Base-by-base conservation (phyloP, 179 eudicot species). In the Beta corolliflora region DNA sequence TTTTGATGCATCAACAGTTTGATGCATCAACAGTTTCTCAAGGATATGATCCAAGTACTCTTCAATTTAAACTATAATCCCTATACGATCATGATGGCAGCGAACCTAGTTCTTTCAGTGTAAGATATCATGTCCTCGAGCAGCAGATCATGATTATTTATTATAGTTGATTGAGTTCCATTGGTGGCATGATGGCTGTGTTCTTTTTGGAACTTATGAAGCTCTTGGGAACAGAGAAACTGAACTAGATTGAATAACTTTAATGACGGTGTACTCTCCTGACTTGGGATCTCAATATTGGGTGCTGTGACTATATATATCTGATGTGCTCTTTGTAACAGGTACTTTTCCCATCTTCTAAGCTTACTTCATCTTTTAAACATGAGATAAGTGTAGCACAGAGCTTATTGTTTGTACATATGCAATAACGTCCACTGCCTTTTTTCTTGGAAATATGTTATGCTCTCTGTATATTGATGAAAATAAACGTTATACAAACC, bases 311-410 rank as follows among this genome's bases (percentile, higher is more conserved):
- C 18, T n/a, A 10, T 45, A 15, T 67, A 67, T 41, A 36, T 8
- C 3, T 3, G 68, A 63, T 63, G 29, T n/a, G 68, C 18, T 19
- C 14, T 19, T 70, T 45, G 74, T 45, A 70, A 45, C 52, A 48
- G n/a, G 74, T n/a, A 71, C 74, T n/a, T 71, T 15, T 50, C 56
- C 74, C 56, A n/a, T 71, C 15, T 15, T 10, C 41, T 69, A 25
- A 67, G 8, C 36, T n/a, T 23, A 19, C 25, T 71, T 48, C 5
- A 69, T 12, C 7, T 5, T 19, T 46, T 48, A 18, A 14, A 25
- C 29, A 25, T 25, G 29, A 25, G 29, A 25, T 0, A 25, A 25
- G 1, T 25, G 29, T 25, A 25, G 29, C 29, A 25, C 29, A 25
- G 0, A 25, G 29, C 29, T 25, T 25, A 25, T 46, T 21, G 41